Base-by-base conservation (phyloP, 148 eudicot species). In the Nepenthes gracilis region DNA sequence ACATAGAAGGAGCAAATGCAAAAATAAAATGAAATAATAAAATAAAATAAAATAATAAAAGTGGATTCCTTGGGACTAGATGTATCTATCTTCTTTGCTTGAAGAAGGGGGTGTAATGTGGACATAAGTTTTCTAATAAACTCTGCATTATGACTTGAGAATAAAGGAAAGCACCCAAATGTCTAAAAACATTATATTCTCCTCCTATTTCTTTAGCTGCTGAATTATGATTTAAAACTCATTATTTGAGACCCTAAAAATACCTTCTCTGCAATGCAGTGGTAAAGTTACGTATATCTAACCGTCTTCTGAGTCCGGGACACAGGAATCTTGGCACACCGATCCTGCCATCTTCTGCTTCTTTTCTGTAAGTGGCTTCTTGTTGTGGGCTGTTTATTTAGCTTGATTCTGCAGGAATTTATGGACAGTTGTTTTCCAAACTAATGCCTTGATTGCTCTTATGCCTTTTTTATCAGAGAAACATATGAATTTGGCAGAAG, bases 401-500 rank as follows among this genome's bases (percentile, higher is more conserved):
- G 65, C 51, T 66, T 66, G 57, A 63, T 43, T 61, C 10, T 53
- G 59, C 23, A 61, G 47, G 67, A 36, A 33, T 35, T 54, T 36
- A 49, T 67, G 60, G 12, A 11, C 23, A 49, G 35, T 70, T 33
- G 43, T 64, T 58, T 74, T 76, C 58, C 60, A 23, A 23, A 23
- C 23, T 23, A 23, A 23, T 23, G 23, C 23, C 50, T 75, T 62
- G 45, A 64, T 61, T 75, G 65, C 49, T 54, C 45, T 15, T 36
- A 54, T 53, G 47, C 56, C n/a, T 70, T 35, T 47, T 59, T 65
- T 67, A 69, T 64, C 75, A 77, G 62, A 35, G 56, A 67, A 71
- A 47, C 85, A 64, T 80, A 80, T 82, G 93, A 80, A 80, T 81
- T 72, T 85, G 81, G 80, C 57, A 55, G 64, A 62, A 60, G 72